Conservation (phyloP, 2,329 filamentous ascomycete genomes). For the Diaporthe amygdali region DNA sequence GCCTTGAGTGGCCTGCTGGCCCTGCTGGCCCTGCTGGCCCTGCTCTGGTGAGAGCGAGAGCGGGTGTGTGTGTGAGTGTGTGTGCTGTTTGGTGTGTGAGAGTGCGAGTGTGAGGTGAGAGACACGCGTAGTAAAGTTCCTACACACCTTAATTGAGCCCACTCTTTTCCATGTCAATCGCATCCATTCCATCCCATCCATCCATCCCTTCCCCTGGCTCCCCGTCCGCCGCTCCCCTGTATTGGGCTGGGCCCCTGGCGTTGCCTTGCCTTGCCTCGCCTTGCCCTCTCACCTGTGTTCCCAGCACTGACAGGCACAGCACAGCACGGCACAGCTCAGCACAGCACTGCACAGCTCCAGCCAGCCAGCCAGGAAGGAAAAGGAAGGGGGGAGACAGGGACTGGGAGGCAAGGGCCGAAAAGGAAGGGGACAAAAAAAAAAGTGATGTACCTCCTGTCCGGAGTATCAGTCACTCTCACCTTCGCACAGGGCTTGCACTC, state of each 20-base stretch:
- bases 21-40: not conserved
- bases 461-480: conserved; percentile 17
- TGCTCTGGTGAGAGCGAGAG: not conserved
- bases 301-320: not conserved
- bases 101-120: not conserved
- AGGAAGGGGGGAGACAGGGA: not conserved
- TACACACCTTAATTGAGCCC: conserved; percentile 19
- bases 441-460: conserved; percentile 1
- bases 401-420: conserved; percentile 6
- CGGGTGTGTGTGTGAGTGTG: not conserved
- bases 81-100: not conserved
- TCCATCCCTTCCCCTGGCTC: conserved; percentile 22
- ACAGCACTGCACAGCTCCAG: not conserved
- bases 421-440: not conserved
- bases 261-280: not conserved
- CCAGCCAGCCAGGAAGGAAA: not conserved
- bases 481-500: conserved; percentile 18
- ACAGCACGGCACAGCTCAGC: not conserved
- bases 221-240: conserved; percentile 11
- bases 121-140: conserved; percentile 9
- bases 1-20: too few relatives aligned
- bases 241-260: conserved; percentile 15
- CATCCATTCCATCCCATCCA: conserved; percentile 18
- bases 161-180: conserved; percentile 22
- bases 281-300: conserved; percentile 18